Base-by-base conservation (phyloP, 257 asterid species). In the Anisodus acutangulus region DNA sequence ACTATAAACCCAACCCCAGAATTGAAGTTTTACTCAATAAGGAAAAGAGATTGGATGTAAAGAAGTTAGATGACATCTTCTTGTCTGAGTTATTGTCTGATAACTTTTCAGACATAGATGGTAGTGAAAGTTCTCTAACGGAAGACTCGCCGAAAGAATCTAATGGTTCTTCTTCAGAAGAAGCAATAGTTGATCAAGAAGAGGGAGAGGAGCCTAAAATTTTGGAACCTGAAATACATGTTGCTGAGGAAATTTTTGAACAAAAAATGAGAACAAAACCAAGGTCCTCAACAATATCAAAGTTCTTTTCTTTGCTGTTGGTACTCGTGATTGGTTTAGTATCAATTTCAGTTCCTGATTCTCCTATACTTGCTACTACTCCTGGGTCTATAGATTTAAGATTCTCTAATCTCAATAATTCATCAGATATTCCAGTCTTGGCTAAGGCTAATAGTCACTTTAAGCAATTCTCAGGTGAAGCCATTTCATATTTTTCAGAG, bases 1-100 rank as follows among this genome's bases (percentile, higher is more conserved):
- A 88, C 64, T 94, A 92, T 89, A 93, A 86, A 80, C 98, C 99
- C 31, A 92, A 92, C 74, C 91, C 94, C 47, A 90, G 94, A 89
- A 80, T 88, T 53, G 97, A 89, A 0, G 66, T 88, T 69, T 90
- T 91, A 83, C 78, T 88, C 81, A 90, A 85, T 84, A 89, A 88
- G 60, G 92, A 88, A 72, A 88, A 88, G 66, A 87, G 80, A 3
- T 1, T 82, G 78, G 91, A 88, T 74, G 54, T 68, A 17, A 81
- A 84, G 86, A 68, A 35, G 59, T 85, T 88, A 2, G 92, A 90
- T 6, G 92, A 91, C 59, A 84, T 86, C 62, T 83, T 89, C 58
- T 81, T 84, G 86, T 87, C 85, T 3, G 93, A 93, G 51, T 85
- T 82, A 57, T 57, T 85, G 87, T 88, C 95, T 13, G 94, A 85